Evolutionary conservation across 805 yeast genomes (phyloP).

Genomic region (Priceomyces haplophilus): DNA sequence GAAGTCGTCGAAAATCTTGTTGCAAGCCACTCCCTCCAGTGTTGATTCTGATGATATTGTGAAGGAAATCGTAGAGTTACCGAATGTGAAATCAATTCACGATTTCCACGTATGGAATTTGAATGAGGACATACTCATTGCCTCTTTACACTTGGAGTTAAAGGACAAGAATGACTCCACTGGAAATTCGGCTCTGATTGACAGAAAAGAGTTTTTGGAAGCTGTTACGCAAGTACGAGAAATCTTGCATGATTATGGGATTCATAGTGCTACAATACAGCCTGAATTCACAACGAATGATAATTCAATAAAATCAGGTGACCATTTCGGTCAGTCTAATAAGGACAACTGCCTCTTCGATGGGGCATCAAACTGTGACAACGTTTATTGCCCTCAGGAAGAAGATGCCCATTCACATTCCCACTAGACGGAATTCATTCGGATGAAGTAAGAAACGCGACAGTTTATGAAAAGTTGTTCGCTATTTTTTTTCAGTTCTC

Average conservation of each 20-base stretch:
- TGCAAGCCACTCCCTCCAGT: slow-evolving; percentile 90
- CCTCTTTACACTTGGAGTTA: slow-evolving; percentile 84
- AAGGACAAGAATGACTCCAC: slow-evolving; percentile 30
- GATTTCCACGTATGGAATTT: slow-evolving; percentile 97
- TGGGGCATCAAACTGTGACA: slow-evolving; percentile 30
- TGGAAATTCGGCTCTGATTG: slow-evolving; percentile 50
- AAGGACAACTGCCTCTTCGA: slow-evolving; percentile 28
- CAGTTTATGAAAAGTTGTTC: too few species aligned
- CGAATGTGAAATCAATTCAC: slow-evolving; percentile 80
- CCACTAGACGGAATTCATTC: too few species aligned
- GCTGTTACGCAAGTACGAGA: slow-evolving; percentile 74
- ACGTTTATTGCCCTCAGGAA: slow-evolving; percentile 19
- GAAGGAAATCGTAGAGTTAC: slow-evolving; percentile 60
- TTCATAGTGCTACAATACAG: slow-evolving; percentile 92
- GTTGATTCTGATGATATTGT: slow-evolving; percentile 74
- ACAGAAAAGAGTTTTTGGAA: slow-evolving; percentile 48
- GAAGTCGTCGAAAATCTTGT: slow-evolving; percentile 77
- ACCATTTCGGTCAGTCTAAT: slow-evolving; percentile 31
- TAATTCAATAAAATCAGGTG: slow-evolving; percentile 8
- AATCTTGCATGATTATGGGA: slow-evolving; percentile 77
- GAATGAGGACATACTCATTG: slow-evolving; percentile 81
- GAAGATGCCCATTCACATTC: not conserved
- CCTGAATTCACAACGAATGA: slow-evolving; percentile 66
- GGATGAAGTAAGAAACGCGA: too few species aligned
- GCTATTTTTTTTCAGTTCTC: too few species aligned